Evolutionary conservation across 2,329 filamentous ascomycete genomes (phyloP).

Genomic region (Hymenotorrendiella dingleyae): DNA sequence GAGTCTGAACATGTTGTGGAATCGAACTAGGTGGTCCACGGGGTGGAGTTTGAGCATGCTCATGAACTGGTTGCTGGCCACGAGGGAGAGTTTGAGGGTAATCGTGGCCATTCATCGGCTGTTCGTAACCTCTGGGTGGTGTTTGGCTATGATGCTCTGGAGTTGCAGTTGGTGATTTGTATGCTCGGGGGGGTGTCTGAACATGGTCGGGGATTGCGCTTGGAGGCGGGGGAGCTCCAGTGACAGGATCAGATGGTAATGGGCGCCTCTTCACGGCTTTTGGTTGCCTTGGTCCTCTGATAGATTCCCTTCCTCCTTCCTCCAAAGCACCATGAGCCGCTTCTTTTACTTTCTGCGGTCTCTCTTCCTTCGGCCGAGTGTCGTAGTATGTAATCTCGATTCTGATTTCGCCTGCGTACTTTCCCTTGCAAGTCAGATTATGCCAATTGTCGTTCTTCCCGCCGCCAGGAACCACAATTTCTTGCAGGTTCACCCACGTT

Average conservation of each 20-base stretch:
- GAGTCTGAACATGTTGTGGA: slow-evolving; percentile 41
- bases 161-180: slow-evolving; percentile 33
- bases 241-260: slow-evolving; percentile 67
- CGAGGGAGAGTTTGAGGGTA: slow-evolving; percentile 42
- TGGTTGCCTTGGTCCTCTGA: slow-evolving; percentile 40
- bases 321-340: slow-evolving; percentile 32
- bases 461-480: slow-evolving; percentile 76
- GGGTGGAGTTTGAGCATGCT: slow-evolving; percentile 39
- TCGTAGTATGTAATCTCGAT: slow-evolving; percentile 98
- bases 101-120: slow-evolving; percentile 36
- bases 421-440: slow-evolving; percentile 76
- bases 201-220: slow-evolving; percentile 30
- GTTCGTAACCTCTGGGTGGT: slow-evolving; percentile 37
- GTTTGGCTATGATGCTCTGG: slow-evolving; percentile 21
- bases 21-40: slow-evolving; percentile 35
- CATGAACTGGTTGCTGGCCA: slow-evolving; percentile 29
- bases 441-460: slow-evolving; percentile 96
- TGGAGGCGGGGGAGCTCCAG: slow-evolving; percentile 39
- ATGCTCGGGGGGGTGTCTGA: slow-evolving; percentile 42
- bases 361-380: slow-evolving; percentile 73
- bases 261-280: slow-evolving; percentile 74
- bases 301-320: slow-evolving; percentile 27
- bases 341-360: slow-evolving; percentile 47
- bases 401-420: slow-evolving; percentile 91
- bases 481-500: slow-evolving; percentile 77